Evolutionary conservation across 2,329 filamentous ascomycete genomes (phyloP), one percentile per base, ranked within the genome.

Genomic region (Fusarium agapanthi): DNA sequence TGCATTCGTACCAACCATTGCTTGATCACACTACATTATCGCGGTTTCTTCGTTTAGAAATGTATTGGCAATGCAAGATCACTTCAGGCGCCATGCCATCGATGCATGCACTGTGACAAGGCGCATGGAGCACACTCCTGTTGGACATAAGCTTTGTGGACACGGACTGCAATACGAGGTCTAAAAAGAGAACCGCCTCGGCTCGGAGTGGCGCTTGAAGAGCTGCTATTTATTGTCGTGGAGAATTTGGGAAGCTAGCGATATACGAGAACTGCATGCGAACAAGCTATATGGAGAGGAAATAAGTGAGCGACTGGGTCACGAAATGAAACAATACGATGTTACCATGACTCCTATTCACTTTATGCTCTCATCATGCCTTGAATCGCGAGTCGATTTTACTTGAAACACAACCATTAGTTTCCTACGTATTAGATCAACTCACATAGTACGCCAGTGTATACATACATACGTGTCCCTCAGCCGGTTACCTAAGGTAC

Each of bases 111-210:
- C 34, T 43, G 57, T 53, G 61, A 47, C 53, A 59, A 55, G 55
- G 55, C 62, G 35, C 61, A 60, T 59, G 48, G 45, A 61, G 28
- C 61, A 62, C 53, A 43, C 54, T 54, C 35, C 59, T 61, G 61
- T 43, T 59, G 22, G 67, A 51, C 61, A 62, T 59, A 69, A 62
- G 71, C 47, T 51, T 44, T 57, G 69, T 60, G 70, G 65, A 45
- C 30, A 70, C 56, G 37, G n/a, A 65, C 38, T 45, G 60, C 32
- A 72, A 76, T 76, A 76, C 74, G 74, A 76, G 65, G 47, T 65
- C 67, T 70, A 50, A 58, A 64, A 75, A 53, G 58, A 61, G 51
- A 72, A 18, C 45, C 11, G 30, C 35, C 34, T 44, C n/a, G 57
- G 50, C 40, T 50, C n/a, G 50, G 40, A 26, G 37, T 66, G 45